A percentile compares a stretch with the other conserved stretches of the same genome.
Evolutionary conservation across 2,329 filamentous ascomycete species (phyloP).

Genomic region (Graphium sp.): DNA sequence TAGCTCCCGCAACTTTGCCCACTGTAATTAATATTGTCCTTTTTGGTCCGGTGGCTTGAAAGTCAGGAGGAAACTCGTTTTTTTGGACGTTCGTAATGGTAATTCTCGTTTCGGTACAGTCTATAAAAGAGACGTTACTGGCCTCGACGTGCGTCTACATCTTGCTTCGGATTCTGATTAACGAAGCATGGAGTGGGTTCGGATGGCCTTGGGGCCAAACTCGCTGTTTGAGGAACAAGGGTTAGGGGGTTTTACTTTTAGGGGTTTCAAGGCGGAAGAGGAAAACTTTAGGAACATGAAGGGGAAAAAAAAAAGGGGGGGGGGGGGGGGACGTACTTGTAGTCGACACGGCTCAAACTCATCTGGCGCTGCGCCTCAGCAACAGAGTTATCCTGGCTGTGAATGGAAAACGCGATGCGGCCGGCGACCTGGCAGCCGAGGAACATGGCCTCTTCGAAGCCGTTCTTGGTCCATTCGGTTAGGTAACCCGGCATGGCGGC

Average conservation of each 20-base stretch:
- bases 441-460: slow-evolving; percentile 70
- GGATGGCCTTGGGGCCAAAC: slow-evolving; percentile 34
- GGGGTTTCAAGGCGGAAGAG: slow-evolving; percentile 4
- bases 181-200: slow-evolving; percentile 34
- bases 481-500: slow-evolving; percentile 71
- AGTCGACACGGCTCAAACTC: slow-evolving; percentile 41
- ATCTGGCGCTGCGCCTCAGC: slow-evolving; percentile 35
- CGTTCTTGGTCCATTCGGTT: slow-evolving; percentile 73
- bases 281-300: background rate
- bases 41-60: no score
- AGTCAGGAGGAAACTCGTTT: no score
- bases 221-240: no score
- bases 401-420: slow-evolving; percentile 38
- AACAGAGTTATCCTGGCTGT: slow-evolving; percentile 35
- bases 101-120: no score
- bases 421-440: slow-evolving; percentile 77
- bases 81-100: no score
- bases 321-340: slow-evolving; percentile 30
- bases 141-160: no score
- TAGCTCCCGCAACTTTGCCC: no score
- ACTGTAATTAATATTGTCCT: no score
- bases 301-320: background rate
- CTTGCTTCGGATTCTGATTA: no score
- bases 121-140: no score
- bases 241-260: slow-evolving; percentile 5